Evolutionary conservation across 169 alveolate genomes (phyloP), one percentile per base, ranked within the genome.

Genomic region (Sarcocystis neurona): DNA sequence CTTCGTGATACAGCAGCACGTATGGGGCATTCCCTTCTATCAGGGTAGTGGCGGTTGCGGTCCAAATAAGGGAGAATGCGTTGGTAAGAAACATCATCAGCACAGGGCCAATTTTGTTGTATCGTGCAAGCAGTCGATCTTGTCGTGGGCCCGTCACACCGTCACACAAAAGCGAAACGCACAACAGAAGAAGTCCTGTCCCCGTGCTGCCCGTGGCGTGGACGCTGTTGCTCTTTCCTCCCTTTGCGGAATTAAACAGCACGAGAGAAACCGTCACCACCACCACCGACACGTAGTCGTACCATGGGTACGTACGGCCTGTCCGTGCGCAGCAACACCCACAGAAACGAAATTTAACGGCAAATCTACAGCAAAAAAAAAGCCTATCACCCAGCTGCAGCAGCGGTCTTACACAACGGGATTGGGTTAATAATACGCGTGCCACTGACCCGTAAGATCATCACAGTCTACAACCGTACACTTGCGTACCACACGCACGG

Each of bases 131-230:
- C 85, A 96, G 91, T 84, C 94, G 93, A 85, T 96, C 98, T 94
- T 96, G 98, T 46, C 97, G 91, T 18, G 98, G 98, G 30, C 98
- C 98, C 6, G 98, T 96, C 53, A 95, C 84, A 8, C 97, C 97
- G 80, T 96, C 98, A 66, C 97, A 95, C n/a, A 96, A 50, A 50
- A 96, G 91, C 10, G 98, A 96, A 23, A 94, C 50, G 85, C 94
- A 94, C 56, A 95, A 94, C 85, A 96, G 89, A 32, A 89, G 47
- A 32, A 96, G 39, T 32, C 98, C 98, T n/a, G 94, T 85, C 2
- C 94, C 50, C 47, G 92, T 91, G 53, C 84, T 91, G 44, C 8
- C 84, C 0, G 84, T 43, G n/a, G n/a, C n/a, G 43, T 66, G 47
- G 4, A 32, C 8, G 47, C 79, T 53, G 44, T 78, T 78, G 32